Evolutionary conservation across 225 moss, liverwort and hornwort genomes (phyloP).

Genomic region (Pseudisothecium myosuroides): DNA sequence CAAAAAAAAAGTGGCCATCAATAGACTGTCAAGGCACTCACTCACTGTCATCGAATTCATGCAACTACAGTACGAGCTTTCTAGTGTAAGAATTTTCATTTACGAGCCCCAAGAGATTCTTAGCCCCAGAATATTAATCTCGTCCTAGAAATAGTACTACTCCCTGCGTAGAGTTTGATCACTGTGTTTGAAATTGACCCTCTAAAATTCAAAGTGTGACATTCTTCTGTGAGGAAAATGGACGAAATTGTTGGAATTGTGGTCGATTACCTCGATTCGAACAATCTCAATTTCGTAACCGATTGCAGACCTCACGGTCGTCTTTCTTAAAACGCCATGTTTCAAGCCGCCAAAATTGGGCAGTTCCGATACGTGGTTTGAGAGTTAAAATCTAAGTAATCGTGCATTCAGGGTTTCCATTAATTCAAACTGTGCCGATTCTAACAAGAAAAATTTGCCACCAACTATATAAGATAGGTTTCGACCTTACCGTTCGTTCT

Average conservation of each 20-base stretch:
- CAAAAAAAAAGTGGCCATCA: neutral
- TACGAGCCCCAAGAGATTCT: neutral
- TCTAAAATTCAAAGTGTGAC: neutral
- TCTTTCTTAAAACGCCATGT: no score
- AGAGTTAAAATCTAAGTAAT: neutral
- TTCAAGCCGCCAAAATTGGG: neutral
- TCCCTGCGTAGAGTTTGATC: neutral
- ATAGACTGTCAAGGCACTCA: no score
- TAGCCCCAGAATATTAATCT: neutral
- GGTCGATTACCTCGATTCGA: no score
- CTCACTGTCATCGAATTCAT: neutral
- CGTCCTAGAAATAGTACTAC: neutral
- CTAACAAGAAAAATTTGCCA: neutral
- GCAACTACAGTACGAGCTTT: neutral
- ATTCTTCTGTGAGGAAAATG: neutral
- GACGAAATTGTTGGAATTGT: neutral
- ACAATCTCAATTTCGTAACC: no score
- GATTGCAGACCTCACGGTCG: neutral
- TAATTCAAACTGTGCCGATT: neutral
- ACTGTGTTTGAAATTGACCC: neutral
- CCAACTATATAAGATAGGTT: no score
- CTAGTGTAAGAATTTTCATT: neutral
- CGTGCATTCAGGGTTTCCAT: neutral
- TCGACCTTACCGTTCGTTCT: neutral
- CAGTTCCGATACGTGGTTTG: neutral